These are phyloP conservation scores for Physaria fendleri DNA, from an alignment of 345 rosid genomes.

Conservation along the genomic window DNA sequence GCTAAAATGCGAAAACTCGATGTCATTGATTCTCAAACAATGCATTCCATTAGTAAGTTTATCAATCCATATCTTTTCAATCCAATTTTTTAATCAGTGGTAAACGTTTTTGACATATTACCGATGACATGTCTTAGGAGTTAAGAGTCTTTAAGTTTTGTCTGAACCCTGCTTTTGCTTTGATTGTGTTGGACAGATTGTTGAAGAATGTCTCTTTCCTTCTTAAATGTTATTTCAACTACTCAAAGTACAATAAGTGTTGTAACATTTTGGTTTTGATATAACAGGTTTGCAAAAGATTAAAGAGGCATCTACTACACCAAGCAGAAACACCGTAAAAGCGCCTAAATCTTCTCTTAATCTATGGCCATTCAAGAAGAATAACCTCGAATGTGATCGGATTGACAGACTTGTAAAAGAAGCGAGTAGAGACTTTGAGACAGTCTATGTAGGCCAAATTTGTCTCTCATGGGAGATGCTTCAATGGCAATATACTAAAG, in stretches of 20 bases:
- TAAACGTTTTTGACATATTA: not conserved
- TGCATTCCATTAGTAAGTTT: slow-evolving; percentile 61
- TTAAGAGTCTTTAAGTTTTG: not conserved
- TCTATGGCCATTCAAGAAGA: slow-evolving; percentile 39
- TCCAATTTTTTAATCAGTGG: not conserved
- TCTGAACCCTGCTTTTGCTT: slow-evolving; percentile 3
- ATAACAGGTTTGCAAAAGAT: slow-evolving; percentile 51
- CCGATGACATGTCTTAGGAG: slow-evolving; percentile 9
- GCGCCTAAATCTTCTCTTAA: slow-evolving; percentile 30
- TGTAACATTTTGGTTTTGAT: not conserved
- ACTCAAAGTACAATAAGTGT: not conserved
- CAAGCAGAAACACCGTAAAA: slow-evolving; percentile 8
- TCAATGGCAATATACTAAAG: slow-evolving; percentile 61
- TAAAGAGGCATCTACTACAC: slow-evolving; percentile 33
- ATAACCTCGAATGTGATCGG: slow-evolving; percentile 31
- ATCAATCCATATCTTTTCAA: not conserved
- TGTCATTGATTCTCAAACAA: slow-evolving; percentile 61
- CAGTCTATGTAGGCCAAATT: slow-evolving; percentile 69
- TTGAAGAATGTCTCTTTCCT: slow-evolving; percentile 11
- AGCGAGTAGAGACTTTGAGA: slow-evolving; percentile 52
- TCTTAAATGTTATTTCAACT: slow-evolving; percentile 13
- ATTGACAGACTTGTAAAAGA: slow-evolving; percentile 37
- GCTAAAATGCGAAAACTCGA: slow-evolving; percentile 75
- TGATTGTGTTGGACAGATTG: slow-evolving; percentile 5
- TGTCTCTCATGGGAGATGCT: slow-evolving; percentile 95